Base-by-base conservation (phyloP, 2,329 filamentous ascomycete genomes). In the Anthostomella pinea region DNA sequence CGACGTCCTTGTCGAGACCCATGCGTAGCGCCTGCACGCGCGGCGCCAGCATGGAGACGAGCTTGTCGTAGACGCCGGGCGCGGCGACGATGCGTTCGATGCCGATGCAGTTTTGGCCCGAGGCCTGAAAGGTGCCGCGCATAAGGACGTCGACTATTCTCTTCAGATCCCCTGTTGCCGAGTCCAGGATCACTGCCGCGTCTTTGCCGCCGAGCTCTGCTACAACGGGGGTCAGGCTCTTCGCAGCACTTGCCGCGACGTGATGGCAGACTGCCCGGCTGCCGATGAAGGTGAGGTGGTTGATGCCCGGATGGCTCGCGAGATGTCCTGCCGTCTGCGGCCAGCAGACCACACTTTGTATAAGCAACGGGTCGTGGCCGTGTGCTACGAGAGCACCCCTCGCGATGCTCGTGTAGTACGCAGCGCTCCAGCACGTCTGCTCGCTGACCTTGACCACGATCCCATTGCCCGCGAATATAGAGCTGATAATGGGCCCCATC, bases 61-160 rank as follows among this genome's bases (percentile, higher is more conserved):
- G 76, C 38, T 71, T 70, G 45, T 85, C 73, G 67, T 97, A 95
- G 33, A 87, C 73, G n/a, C 68, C 70, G 2, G 87, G 83, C 11
- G 86, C 75, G 16, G 85, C 87, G 51, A 97, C 83, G 56, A 97
- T 83, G 38, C 93, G 85, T 68, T 98, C 93, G 50, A 96, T 91
- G 37, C 93, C 93, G 57, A 98, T 91, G 65, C 93, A 98, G 67
- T 98, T 98, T 64, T 98, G 93, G 1, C 93, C 93, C 11, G 89
- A 84, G 33, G 89, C 89, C 64, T 98, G 93, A 66, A 97, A 98
- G 8, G 87, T 88, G 34, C 91, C 93, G 35, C 93, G 81, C 67
- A 98, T 83, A 45, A 97, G 77, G 46, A 94, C 85, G 45, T 89
- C 86, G 24, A 79, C 77, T 32, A 97, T 82, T 26, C 85, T 79